Conservation (phyloP, 371 early-diverging fungal species). For the Lichtheimia ornata region DNA sequence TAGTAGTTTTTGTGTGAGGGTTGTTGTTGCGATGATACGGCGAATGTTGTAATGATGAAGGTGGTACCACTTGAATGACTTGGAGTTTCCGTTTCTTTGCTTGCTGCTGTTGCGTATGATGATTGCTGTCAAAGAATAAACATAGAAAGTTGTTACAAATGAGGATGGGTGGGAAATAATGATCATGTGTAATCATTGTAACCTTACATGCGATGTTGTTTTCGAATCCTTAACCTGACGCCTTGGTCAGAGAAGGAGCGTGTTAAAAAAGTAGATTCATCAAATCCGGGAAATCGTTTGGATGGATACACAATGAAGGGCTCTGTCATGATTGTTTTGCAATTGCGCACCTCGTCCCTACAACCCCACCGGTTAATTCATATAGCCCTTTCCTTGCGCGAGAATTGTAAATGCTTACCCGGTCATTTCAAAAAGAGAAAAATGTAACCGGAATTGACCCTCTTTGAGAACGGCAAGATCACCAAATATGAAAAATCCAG, state of each 20-base stretch:
- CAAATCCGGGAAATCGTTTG: constrained; percentile 92
- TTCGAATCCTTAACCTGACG: constrained; percentile 46
- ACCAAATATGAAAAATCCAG: constrained; percentile 95
- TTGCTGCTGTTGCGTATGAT: too few relatives aligned
- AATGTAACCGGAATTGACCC: constrained; percentile 84
- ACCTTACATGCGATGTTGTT: constrained; percentile 36
- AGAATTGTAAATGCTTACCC: constrained; percentile 49
- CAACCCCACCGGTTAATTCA: background rate
- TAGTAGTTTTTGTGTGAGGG: too few relatives aligned
- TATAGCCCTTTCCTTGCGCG: background rate
- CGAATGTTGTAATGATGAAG: too few relatives aligned
- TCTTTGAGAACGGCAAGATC: constrained; percentile 90
- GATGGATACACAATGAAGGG: constrained; percentile 82
- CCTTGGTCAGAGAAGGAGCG: constrained; percentile 54
- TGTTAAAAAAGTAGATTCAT: constrained; percentile 53
- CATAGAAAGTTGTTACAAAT: too few relatives aligned
- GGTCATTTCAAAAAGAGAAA: constrained; percentile 85
- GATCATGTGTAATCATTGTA: too few relatives aligned
- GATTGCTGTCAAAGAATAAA: too few relatives aligned
- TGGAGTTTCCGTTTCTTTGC: too few relatives aligned
- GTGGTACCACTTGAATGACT: too few relatives aligned
- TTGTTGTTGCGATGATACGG: too few relatives aligned
- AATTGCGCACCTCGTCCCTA: constrained; percentile 36
- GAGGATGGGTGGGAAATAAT: too few relatives aligned
- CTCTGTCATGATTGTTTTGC: constrained; percentile 51